phyloP scores from a whole-genome alignment of 129 eudicot genomes.

The Artemisia annua region DNA sequence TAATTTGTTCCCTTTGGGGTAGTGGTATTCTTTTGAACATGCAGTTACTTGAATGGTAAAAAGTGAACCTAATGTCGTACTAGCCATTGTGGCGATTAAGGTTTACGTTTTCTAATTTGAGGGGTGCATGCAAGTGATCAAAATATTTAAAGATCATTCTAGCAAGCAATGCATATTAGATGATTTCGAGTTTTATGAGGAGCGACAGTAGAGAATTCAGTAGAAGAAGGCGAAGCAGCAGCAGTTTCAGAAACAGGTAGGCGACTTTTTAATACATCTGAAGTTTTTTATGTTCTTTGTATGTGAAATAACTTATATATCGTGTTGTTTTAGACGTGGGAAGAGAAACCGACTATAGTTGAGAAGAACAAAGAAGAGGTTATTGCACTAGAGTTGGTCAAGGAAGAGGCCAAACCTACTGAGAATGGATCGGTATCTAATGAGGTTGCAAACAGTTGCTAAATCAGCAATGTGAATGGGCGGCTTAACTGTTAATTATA shows the following conservation, averaged over 20 bases:
- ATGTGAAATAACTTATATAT: no score
- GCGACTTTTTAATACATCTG: no score
- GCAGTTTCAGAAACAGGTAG: slow-evolving; percentile 61
- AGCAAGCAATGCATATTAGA: slow-evolving; percentile 74
- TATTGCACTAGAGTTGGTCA: slow-evolving; percentile 12
- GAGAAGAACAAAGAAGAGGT: slow-evolving; percentile 43
- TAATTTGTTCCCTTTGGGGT: slow-evolving; percentile 12
- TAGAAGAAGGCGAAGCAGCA: slow-evolving; percentile 75
- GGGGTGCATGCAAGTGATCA: slow-evolving; percentile 43
- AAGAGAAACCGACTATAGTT: slow-evolving; percentile 3
- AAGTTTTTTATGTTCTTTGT: no score
- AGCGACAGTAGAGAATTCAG: slow-evolving; percentile 67
- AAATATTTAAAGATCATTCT: slow-evolving; percentile 64
- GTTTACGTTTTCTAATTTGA: no score
- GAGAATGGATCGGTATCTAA: slow-evolving; percentile 30
- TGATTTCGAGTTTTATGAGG: slow-evolving; percentile 85
- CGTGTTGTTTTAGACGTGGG: no score
- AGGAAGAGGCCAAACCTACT: slow-evolving; percentile 23
- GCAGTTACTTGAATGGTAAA: neutral
- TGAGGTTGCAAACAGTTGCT: slow-evolving; percentile 30
- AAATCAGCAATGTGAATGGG: slow-evolving; percentile 26
- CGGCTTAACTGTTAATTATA: neutral
- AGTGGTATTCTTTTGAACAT: neutral
- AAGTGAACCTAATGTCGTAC: neutral
- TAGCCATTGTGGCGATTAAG: no score